A percentile compares a stretch with the other conserved stretches of the same genome.
These are phyloP conservation scores for Rhodomyrtus tomentosa DNA, from an alignment of 345 rosid genomes.

Conservation along the genomic window DNA sequence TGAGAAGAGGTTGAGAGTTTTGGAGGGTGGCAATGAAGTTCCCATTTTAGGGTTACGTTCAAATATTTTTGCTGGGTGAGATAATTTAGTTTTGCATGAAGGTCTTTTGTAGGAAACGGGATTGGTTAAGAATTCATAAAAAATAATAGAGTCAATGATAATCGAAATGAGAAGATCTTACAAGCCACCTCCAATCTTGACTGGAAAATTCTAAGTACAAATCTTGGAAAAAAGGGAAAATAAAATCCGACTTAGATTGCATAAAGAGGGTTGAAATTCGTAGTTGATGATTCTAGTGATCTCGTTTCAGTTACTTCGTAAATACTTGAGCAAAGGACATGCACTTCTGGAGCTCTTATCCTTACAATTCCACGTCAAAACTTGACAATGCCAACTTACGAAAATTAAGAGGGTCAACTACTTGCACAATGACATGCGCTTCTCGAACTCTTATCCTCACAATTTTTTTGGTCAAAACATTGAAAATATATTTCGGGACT, in stretches of 20 bases:
- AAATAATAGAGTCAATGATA: neutral
- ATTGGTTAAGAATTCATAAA: neutral
- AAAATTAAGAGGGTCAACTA: neutral
- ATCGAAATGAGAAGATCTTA: neutral
- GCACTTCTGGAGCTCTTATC: neutral
- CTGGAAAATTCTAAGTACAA: neutral
- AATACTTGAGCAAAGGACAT: neutral
- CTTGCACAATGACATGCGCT: neutral
- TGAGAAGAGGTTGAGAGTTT: neutral
- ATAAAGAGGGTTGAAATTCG: neutral
- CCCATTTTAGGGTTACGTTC: neutral
- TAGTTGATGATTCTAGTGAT: neutral
- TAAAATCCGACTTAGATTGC: neutral
- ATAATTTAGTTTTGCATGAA: neutral
- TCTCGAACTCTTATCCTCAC: neutral
- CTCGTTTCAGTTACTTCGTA: neutral
- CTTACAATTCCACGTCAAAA: neutral
- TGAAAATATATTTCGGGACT: neutral
- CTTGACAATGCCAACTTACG: neutral
- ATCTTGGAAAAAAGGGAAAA: neutral
- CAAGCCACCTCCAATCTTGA: slow-evolving; percentile 2
- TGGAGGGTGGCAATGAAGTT: neutral
- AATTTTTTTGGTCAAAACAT: neutral
- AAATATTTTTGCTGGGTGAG: neutral
- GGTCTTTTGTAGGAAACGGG: neutral